Conservation (phyloP, 495 filamentous ascomycete genomes). For the Aspergillus avenaceus region DNA sequence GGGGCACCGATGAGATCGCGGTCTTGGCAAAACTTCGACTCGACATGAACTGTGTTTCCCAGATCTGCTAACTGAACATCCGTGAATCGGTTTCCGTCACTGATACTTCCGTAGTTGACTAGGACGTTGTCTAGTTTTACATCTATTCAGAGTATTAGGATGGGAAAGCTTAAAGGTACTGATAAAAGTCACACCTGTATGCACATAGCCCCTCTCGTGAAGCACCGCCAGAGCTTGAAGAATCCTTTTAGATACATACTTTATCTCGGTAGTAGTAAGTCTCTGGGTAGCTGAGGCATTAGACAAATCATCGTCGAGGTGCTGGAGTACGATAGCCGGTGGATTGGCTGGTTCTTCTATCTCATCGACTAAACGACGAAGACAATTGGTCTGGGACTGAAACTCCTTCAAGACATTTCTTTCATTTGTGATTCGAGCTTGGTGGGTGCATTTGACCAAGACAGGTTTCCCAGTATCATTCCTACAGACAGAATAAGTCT, state of each 20-base stretch:
- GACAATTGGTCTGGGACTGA: constrained; percentile 21
- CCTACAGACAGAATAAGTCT: constrained; percentile 17
- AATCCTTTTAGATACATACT: constrained; percentile 7
- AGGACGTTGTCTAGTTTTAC: constrained; percentile 40
- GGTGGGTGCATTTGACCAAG: constrained; percentile 34
- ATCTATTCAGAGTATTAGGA: constrained; percentile 19
- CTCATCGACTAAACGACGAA: constrained; percentile 34
- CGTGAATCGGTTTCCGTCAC: constrained; percentile 24
- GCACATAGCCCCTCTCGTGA: constrained; percentile 7
- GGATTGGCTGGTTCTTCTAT: constrained; percentile 33
- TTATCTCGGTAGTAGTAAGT: constrained; percentile 14
- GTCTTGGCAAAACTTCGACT: constrained; percentile 33
- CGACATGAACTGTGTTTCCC: constrained; percentile 28
- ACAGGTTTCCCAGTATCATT: constrained; percentile 25
- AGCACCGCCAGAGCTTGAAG: constrained; percentile 8
- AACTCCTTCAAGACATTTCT: constrained; percentile 33
- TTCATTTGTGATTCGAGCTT: constrained; percentile 36
- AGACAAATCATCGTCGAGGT: constrained; percentile 36
- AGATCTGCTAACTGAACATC: constrained; percentile 38
- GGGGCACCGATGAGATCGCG: constrained; percentile 31
- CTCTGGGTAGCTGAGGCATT: constrained; percentile 30
- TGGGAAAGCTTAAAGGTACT: not conserved
- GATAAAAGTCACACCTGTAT: constrained; percentile 5
- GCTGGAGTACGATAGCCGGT: constrained; percentile 32
- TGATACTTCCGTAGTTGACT: constrained; percentile 30